These are phyloP conservation scores for Pseudogymnoascus sp. DNA, from an alignment of 2,329 filamentous ascomycete species.

Conservation along the genomic window DNA sequence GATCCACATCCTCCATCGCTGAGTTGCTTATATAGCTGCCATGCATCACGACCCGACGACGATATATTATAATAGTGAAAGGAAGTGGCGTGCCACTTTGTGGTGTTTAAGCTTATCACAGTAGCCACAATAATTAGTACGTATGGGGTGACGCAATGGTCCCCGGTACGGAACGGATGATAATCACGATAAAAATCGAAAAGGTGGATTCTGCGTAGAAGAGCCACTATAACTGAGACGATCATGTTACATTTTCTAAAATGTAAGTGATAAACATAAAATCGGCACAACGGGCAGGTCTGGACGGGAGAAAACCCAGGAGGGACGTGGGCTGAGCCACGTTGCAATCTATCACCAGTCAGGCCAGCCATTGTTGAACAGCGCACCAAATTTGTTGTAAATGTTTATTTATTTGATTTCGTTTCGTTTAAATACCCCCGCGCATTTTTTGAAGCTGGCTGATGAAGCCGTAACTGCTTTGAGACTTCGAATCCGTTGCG, in stretches of 20 bases:
- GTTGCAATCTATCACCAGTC: neutral
- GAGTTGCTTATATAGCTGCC: neutral
- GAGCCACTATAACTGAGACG: neutral
- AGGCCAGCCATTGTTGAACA: neutral
- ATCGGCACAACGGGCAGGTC: neutral
- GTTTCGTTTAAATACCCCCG: slow-evolving; percentile 20
- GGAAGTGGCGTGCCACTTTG: neutral
- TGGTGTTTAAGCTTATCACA: neutral
- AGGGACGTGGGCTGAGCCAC: neutral
- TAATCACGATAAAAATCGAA: neutral
- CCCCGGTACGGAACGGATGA: neutral
- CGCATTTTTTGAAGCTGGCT: slow-evolving; percentile 29
- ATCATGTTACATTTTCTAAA: neutral
- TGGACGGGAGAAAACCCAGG: neutral
- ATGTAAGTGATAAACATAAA: slow-evolving; percentile 2
- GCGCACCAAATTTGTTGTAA: neutral
- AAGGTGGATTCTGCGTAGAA: neutral
- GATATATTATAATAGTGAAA: neutral
- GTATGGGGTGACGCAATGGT: slow-evolving; percentile 3
- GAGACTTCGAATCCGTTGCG: slow-evolving; percentile 14
- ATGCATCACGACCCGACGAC: neutral
- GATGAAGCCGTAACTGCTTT: slow-evolving; percentile 28
- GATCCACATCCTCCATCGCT: neutral
- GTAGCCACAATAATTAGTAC: neutral
- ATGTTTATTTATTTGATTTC: neutral